Conservation (phyloP, 202 grass and related monocot genomes). For the Cymbopogon flexuosus region DNA sequence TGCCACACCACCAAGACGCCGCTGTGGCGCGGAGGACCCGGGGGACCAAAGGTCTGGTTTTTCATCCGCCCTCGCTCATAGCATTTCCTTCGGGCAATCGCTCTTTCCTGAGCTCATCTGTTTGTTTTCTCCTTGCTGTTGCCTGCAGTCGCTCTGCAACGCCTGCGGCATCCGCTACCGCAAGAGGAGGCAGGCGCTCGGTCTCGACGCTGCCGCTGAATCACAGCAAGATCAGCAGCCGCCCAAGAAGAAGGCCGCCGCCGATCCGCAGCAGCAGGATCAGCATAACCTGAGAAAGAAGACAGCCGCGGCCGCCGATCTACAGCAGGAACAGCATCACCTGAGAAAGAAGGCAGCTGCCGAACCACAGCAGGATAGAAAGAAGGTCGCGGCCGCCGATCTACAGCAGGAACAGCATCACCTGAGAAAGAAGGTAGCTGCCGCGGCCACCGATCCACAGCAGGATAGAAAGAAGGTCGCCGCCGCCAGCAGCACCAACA, state of each 20-base stretch:
- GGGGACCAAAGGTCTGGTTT: slow-evolving; percentile 54
- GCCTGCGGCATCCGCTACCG: slow-evolving; percentile 90
- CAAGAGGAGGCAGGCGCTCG: slow-evolving; percentile 66
- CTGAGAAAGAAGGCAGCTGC: background rate
- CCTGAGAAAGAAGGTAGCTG: background rate
- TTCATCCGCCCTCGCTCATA: background rate
- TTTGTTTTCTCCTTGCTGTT: background rate
- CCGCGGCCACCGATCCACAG: background rate
- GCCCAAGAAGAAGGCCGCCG: slow-evolving; percentile 8
- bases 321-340: background rate
- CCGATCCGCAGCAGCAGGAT: background rate
- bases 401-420: background rate
- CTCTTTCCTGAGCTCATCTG: background rate
- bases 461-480: background rate
- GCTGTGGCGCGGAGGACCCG: slow-evolving; percentile 81
- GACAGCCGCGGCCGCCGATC: background rate
- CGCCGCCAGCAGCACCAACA: background rate
- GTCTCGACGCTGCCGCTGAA: slow-evolving; percentile 12
- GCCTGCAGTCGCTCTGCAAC: slow-evolving; percentile 80
- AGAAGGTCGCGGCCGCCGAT: background rate
- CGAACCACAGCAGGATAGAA: background rate
- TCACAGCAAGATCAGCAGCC: slow-evolving; percentile 1
- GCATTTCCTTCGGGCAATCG: background rate
- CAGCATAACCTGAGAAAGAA: background rate
- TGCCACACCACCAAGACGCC: slow-evolving; percentile 85